Conservation (phyloP, 306 rosid species). For the Datisca glomerata region DNA sequence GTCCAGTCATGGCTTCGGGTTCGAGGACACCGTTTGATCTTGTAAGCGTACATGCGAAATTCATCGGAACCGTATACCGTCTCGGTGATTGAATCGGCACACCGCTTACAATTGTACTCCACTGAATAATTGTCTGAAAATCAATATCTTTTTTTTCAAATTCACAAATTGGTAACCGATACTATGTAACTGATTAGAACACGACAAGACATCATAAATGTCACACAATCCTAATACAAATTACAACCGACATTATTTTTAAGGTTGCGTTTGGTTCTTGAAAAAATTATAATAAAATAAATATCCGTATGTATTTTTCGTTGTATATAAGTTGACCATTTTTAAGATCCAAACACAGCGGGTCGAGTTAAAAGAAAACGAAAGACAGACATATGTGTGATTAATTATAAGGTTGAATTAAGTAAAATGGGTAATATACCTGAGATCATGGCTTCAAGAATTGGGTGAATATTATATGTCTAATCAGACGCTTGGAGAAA, state of each 20-base stretch:
- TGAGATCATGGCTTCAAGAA: neutral
- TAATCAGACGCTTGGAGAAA: neutral
- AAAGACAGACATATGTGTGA: neutral
- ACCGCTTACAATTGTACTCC: neutral
- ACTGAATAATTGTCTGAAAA: neutral
- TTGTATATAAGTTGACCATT: too few relatives aligned
- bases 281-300: too few relatives aligned
- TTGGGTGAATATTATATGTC: neutral
- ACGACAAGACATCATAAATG: too few relatives aligned
- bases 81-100: constrained; percentile 11
- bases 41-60: constrained; percentile 41
- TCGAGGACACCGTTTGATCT: constrained; percentile 38
- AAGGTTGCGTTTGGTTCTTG: too few relatives aligned
- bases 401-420: neutral
- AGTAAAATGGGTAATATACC: neutral
- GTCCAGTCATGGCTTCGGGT: constrained; percentile 46
- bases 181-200: too few relatives aligned
- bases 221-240: too few relatives aligned
- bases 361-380: neutral
- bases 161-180: too few relatives aligned
- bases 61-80: constrained; percentile 27
- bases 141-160: neutral
- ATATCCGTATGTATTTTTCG: too few relatives aligned
- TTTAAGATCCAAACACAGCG: too few relatives aligned
- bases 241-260: too few relatives aligned